A percentile compares a stretch with the other conserved stretches of the same genome.
Evolutionary conservation across 345 rosid genomes (phyloP).

Genomic region (Syzygium oleosum): DNA sequence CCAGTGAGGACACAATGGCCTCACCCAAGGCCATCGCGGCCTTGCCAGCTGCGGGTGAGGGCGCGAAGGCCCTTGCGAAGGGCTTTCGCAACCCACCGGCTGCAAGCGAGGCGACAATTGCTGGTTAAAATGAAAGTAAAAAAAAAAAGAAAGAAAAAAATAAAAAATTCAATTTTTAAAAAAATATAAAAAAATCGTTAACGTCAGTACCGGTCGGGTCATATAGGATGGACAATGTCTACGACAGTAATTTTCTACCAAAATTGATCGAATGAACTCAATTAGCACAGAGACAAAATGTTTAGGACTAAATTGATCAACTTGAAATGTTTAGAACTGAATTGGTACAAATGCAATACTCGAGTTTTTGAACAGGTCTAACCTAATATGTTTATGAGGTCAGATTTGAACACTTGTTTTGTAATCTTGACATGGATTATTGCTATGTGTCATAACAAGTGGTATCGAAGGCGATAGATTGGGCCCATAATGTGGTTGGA

Average conservation of each 20-base stretch:
- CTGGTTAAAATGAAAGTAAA: background rate
- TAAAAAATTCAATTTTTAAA: background rate
- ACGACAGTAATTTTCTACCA: background rate
- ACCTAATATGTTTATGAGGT: background rate
- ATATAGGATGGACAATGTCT: rapidly evolving
- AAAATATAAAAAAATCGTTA: background rate
- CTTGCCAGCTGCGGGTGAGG: too few species aligned
- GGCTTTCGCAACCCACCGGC: too few species aligned
- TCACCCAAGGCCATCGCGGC: too few species aligned
- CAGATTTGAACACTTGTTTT: background rate
- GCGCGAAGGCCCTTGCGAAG: too few species aligned
- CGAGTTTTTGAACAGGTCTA: too few species aligned
- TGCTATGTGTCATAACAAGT: background rate
- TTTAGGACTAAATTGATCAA: background rate
- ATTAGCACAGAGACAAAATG: background rate
- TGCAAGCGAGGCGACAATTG: too few species aligned
- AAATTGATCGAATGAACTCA: background rate
- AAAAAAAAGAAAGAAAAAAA: background rate
- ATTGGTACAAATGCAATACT: background rate
- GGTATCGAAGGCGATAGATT: background rate
- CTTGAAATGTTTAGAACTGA: background rate
- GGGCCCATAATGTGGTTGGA: background rate
- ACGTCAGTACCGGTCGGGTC: background rate
- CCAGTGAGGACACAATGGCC: too few species aligned
- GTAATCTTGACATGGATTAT: background rate